phyloP scores from a whole-genome alignment of 208 protist genomes.

The Leishmania aethiopica region DNA sequence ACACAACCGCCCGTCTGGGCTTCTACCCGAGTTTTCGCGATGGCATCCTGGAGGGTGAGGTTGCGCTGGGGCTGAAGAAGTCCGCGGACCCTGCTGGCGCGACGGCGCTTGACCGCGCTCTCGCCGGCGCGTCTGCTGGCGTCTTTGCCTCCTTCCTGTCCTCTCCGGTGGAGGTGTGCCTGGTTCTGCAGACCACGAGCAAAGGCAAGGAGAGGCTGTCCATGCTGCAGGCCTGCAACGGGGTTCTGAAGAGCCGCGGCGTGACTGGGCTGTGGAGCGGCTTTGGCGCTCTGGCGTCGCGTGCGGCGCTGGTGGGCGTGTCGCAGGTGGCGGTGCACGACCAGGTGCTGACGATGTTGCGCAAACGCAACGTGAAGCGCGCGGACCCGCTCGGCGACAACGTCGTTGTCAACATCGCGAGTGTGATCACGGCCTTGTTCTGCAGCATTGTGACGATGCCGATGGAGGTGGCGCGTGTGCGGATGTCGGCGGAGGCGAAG shows the following conservation, averaged over 20 bases:
- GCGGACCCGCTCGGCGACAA: constrained; percentile 53
- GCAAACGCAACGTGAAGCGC: constrained; percentile 44
- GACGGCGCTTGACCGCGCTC: constrained; percentile 68
- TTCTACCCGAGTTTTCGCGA: constrained; percentile 92
- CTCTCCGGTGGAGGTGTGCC: constrained; percentile 89
- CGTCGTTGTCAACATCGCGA: constrained; percentile 80
- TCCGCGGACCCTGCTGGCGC: constrained; percentile 55
- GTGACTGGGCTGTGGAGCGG: constrained; percentile 86
- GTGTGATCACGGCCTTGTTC: constrained; percentile 82
- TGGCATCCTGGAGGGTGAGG: constrained; percentile 58
- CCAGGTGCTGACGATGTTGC: constrained; percentile 83
- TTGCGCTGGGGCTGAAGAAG: constrained; percentile 35
- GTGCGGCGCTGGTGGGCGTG: constrained; percentile 86
- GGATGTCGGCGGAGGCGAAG: constrained; percentile 89
- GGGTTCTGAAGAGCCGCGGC: constrained; percentile 59
- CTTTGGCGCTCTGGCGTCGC: constrained; percentile 71
- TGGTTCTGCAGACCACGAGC: constrained; percentile 91
- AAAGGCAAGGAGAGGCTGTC: constrained; percentile 64
- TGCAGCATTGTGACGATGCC: constrained; percentile 91
- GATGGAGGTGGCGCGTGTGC: constrained; percentile 87
- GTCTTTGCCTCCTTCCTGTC: constrained; percentile 85
- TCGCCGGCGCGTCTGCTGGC: constrained; percentile 79
- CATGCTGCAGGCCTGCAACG: constrained; percentile 37
- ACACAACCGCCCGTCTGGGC: constrained; percentile 85
- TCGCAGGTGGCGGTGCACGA: constrained; percentile 94